Evolutionary conservation across 768 basidiomycete species (phyloP).

Genomic region (Boletellus sp.): DNA sequence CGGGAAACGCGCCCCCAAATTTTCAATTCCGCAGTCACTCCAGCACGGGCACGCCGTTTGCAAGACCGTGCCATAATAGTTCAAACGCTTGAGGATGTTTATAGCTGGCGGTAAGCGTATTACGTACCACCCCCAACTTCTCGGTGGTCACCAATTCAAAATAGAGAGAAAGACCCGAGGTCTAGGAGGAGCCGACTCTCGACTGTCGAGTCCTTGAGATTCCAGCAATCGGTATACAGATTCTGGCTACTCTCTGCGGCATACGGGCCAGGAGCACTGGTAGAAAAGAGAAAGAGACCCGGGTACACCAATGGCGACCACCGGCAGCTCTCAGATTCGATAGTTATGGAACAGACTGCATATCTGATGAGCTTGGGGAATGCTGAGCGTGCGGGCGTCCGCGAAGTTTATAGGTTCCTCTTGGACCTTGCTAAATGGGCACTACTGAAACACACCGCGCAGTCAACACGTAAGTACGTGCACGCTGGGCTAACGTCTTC

Average conservation of each 20-base stretch:
- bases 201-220: slow-evolving; percentile 29
- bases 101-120: slow-evolving; percentile 35
- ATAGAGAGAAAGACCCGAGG: slow-evolving; percentile 38
- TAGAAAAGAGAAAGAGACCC: neutral
- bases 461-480: neutral
- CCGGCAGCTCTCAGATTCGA: slow-evolving; percentile 5
- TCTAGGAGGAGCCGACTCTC: slow-evolving; percentile 30
- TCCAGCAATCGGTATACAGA: slow-evolving; percentile 30
- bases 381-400: slow-evolving; percentile 19
- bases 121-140: neutral
- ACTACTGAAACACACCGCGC: neutral
- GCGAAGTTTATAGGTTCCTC: slow-evolving; percentile 19
- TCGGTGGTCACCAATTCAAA: neutral
- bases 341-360: slow-evolving; percentile 1
- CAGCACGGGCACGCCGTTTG: slow-evolving; percentile 21
- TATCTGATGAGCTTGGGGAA: slow-evolving; percentile 11
- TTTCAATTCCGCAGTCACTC: slow-evolving; percentile 7
- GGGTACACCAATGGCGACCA: neutral
- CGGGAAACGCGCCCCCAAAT: slow-evolving; percentile 4
- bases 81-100: slow-evolving; percentile 34
- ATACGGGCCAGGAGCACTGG: slow-evolving; percentile 4
- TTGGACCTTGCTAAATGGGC: slow-evolving; percentile 17
- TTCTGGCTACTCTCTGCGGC: slow-evolving; percentile 23
- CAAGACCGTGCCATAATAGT: slow-evolving; percentile 25
- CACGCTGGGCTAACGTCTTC: neutral